Base-by-base conservation (phyloP, 768 basidiomycete genomes). In the Tricholoma matsutake region DNA sequence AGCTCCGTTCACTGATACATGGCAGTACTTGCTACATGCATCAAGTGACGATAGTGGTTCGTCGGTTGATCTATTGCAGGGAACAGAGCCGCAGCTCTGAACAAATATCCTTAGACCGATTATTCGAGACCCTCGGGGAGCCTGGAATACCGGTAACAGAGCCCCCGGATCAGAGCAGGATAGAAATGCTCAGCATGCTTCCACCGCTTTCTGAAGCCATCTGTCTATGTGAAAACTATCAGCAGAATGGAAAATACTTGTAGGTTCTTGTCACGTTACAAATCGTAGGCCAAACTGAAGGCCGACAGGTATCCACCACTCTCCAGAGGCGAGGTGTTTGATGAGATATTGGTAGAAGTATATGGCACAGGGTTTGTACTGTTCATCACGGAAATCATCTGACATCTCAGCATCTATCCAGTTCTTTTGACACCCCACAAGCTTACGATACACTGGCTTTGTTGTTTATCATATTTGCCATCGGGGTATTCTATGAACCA, bases 401-500 rank as follows among this genome's bases (percentile, higher is more conserved):
- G 22, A 25, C 22, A 25, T 3, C 22, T 25, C 22, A 25, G 22
- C 22, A 25, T 25, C 22, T 3, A 25, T 25, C 37, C 59, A 80
- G 80, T 14, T 76, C 74, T 5, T 77, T 76, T 14, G 77, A 78
- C 53, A 65, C 64, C 7, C 63, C 78, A 47, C 68, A 75, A 6
- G 71, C 70, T 16, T 73, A 81, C n/a, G 85, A 89, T 59, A 72
- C 80, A 1, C 73, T 90, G 14, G 78, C 88, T 0, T 77, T 91
- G 29, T 77, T 92, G 18, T 88, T 86, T 68, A 80, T 82, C 49
- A 70, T 91, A 13, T 85, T 92, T 62, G 83, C 88, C 4, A 78
- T 91, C 25, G 89, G 82, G 0, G 73, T 79, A 0, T 75, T 89
- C n/a, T 85, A 89, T 62, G 86, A 89, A 66, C 77, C 79, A 4